Percentiles rank a stretch among this genome's conserved stretches.
Conservation (phyloP, 805 yeast species). For the Naumovozyma dairenensis region DNA sequence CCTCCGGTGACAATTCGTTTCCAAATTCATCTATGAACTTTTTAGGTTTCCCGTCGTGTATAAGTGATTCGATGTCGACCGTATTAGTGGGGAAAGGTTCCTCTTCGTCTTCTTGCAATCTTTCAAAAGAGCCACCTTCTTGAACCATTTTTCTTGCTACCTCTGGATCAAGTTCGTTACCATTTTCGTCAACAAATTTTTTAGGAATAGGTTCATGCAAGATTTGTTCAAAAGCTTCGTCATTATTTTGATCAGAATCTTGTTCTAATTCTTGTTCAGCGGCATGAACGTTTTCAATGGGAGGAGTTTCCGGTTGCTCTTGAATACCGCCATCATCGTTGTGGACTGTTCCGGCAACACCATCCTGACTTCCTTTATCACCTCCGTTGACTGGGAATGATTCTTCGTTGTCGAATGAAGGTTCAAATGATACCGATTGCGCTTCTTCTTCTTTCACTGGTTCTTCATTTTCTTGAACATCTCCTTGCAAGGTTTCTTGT, state of each 20-base stretch:
- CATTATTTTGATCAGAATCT: slow-evolving; percentile 7
- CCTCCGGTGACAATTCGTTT: slow-evolving; percentile 27
- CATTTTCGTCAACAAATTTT: slow-evolving; percentile 31
- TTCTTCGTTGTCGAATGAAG: too few species aligned
- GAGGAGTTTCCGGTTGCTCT: slow-evolving; percentile 1
- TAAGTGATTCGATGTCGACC: too few species aligned
- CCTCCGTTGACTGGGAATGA: too few species aligned
- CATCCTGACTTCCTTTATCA: background rate
- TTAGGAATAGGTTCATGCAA: slow-evolving; percentile 21
- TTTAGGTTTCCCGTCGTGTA: too few species aligned
- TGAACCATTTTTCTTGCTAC: slow-evolving; percentile 21
- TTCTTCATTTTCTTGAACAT: background rate
- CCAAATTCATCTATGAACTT: slow-evolving; percentile 33
- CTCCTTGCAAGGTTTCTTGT: background rate
- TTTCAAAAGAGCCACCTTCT: slow-evolving; percentile 16
- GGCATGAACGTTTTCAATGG: slow-evolving; percentile 6
- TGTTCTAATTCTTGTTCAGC: slow-evolving; percentile 7
- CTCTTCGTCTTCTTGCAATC: slow-evolving; percentile 10
- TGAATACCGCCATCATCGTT: too few species aligned
- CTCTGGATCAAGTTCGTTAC: slow-evolving; percentile 29
- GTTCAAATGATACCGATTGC: too few species aligned
- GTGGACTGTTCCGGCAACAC: too few species aligned
- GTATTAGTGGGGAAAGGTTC: background rate
- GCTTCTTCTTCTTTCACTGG: background rate
- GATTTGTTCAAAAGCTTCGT: slow-evolving; percentile 11